Conservation (phyloP, 768 basidiomycete genomes). For the Auriscalpium microsporum region DNA sequence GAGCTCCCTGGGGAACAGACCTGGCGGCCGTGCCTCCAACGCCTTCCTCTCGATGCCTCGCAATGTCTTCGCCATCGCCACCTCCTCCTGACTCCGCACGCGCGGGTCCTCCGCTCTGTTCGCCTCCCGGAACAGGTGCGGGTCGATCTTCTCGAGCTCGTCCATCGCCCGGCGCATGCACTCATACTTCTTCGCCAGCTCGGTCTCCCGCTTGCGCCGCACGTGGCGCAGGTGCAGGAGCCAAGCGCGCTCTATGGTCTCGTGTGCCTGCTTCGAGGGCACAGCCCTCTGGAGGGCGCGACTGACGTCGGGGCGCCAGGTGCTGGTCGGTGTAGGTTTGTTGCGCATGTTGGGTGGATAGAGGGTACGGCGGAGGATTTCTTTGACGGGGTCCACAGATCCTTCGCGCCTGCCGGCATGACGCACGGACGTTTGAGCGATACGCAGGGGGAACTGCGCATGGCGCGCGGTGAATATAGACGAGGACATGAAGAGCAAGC, state of each 20-base stretch:
- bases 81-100: slow-evolving; percentile 45
- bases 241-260: slow-evolving; percentile 91
- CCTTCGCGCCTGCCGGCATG: slow-evolving; percentile 32
- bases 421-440: slow-evolving; percentile 29
- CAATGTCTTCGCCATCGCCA: slow-evolving; percentile 50
- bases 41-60: slow-evolving; percentile 60
- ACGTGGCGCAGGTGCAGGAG: slow-evolving; percentile 68
- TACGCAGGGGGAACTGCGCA: slow-evolving; percentile 25
- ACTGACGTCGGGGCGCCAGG: slow-evolving; percentile 76
- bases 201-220: slow-evolving; percentile 59
- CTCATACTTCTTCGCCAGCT: slow-evolving; percentile 68
- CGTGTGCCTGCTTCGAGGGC: slow-evolving; percentile 81
- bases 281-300: slow-evolving; percentile 75
- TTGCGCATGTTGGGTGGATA: slow-evolving; percentile 74
- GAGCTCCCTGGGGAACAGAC: slow-evolving; percentile 82
- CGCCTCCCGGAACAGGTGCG: slow-evolving; percentile 55
- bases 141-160: slow-evolving; percentile 53
- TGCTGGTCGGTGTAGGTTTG: slow-evolving; percentile 66
- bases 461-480: slow-evolving; percentile 30
- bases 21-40: slow-evolving; percentile 68
- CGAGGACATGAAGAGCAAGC: slow-evolving; percentile 29
- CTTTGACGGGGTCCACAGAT: slow-evolving; percentile 50
- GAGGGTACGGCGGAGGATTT: slow-evolving; percentile 68
- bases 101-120: slow-evolving; percentile 73
- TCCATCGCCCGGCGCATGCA: slow-evolving; percentile 84